Base-by-base conservation (phyloP, 2,329 filamentous ascomycete genomes). In the Massarina eburnea region DNA sequence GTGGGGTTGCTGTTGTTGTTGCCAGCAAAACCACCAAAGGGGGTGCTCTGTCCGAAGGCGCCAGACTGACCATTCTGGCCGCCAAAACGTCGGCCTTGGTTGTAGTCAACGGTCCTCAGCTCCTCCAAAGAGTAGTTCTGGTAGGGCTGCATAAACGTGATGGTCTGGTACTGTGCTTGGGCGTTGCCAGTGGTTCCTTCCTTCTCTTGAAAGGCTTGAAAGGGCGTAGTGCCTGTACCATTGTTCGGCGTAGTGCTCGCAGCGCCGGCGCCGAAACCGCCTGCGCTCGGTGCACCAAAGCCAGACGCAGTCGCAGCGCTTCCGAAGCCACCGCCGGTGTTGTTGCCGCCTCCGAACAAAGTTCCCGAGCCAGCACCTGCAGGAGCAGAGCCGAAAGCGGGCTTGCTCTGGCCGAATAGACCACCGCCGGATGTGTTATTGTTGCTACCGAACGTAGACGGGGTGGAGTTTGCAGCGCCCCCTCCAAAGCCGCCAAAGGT, bases 51-150 rank as follows among this genome's bases (percentile, higher is more conserved):
- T 15, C 91, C 92, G 70, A 96, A 96, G 7, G 87, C 88, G 47
- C 91, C 91, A 37, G 83, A 76, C 55, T 91, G 87, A 22, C 89
- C 90, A 51, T 86, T 89, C 33, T 81, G 80, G 70, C 92, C 95
- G 26, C 91, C 94, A 66, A 82, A 89, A 43, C 86, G 86, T 48
- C 91, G 84, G 40, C 91, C 91, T 70, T 91, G 88, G 48, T 85
- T 82, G 68, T 99, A 99, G 71, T 99, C 94, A 36, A 84, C 89
- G 50, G 95, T 46, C 15, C 76, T 71, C 57, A 79, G 49, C 55
- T 79, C 76, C 52, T 87, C 94, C n/a, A 89, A 82, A 8, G 92
- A 96, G 76, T 87, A 97, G 67, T 94, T 95, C 69, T 85, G 85
- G 74, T 92, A 95, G 1, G 86, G 81, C 19, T 85, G 83, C 72